A percentile compares a stretch with the other conserved stretches of the same genome.
phyloP scores from a whole-genome alignment of 2,329 filamentous ascomycete species.

The Drechslerella coelobrocha region DNA sequence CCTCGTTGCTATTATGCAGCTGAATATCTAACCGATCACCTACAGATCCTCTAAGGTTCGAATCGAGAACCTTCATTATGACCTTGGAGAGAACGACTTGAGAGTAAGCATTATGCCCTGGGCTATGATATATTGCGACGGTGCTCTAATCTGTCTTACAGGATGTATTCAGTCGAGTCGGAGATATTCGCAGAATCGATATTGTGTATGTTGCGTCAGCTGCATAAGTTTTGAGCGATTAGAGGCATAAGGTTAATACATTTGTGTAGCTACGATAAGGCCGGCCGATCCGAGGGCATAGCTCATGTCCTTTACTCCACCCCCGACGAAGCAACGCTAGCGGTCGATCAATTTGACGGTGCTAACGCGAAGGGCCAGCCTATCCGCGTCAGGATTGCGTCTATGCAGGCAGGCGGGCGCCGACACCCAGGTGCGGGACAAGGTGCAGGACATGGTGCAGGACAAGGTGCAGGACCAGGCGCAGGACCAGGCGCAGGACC shows the following conservation, averaged over 20 bases:
- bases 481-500: too few species aligned
- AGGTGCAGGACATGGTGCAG: too few species aligned
- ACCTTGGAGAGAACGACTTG: conserved; percentile 69
- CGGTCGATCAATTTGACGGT: conserved; percentile 81
- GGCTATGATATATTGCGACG: not conserved
- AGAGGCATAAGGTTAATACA: conserved; percentile 29
- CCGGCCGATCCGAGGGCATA: conserved; percentile 83
- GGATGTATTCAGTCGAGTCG: conserved; percentile 47
- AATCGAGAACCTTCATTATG: conserved; percentile 91
- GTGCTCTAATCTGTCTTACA: not conserved
- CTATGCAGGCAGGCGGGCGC: conserved; percentile 57
- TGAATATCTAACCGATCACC: not conserved
- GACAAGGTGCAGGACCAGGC: too few species aligned
- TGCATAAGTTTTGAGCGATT: not conserved
- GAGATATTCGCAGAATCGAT: conserved; percentile 46
- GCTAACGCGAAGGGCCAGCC: conserved; percentile 80
- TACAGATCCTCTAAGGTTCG: conserved; percentile 68
- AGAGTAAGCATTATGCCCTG: conserved; percentile 3
- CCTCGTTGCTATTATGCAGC: not conserved
- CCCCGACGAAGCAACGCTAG: conserved; percentile 73
- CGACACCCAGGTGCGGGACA: conserved; percentile 52
- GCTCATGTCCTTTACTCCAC: conserved; percentile 82
- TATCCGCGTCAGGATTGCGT: conserved; percentile 60
- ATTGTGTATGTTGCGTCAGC: conserved; percentile 27
- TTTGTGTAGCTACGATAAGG: conserved; percentile 73